Evolutionary conservation across 768 basidiomycete genomes (phyloP), one percentile per base, ranked within the genome.

Genomic region (Psilocybe cyanescens): DNA sequence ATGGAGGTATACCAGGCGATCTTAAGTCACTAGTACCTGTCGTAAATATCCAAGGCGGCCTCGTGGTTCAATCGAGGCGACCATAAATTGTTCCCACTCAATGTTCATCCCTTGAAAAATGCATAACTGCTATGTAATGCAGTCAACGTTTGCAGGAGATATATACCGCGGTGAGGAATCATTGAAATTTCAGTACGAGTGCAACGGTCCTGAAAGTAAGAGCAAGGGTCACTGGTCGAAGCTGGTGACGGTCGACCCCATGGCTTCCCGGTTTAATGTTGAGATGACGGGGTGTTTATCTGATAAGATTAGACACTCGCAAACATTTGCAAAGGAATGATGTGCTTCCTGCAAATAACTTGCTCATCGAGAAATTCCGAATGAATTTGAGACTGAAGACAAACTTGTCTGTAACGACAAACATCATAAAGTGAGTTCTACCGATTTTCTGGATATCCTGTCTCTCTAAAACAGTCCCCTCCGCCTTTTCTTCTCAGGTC

Each of bases 321-420:
- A 77, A 79, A 77, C 71, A 78, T 50, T 65, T 46, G 70, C 74
- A 78, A 78, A 78, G 61, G 65, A 60, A 79, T 78, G 76, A 77
- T 69, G 76, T 78, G 76, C 76, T 78, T 74, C 70, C 71, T 59
- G 64, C 72, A 67, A 76, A 74, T 69, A 58, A 66, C 62, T 62
- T 67, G 71, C 70, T 70, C 68, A 73, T 72, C 62, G 54, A 64
- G 31, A 44, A 58, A 57, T 57, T 64, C 66, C 47, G 47, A 68
- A 70, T 68, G 69, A 37, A 44, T 44, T 44, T 44, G 41, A 11
- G 41, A 44, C 41, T 3, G 5, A 12, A 44, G 41, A n/a, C 41
- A n/a, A 31, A 59, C 28, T 39, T 55, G n/a, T 51, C 58, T 44
- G 41, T 44, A 11, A 44, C 41, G 41, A 44, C 55, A 51, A 58